A percentile compares a stretch with the other conserved stretches of the same genome.
phyloP scores from a whole-genome alignment of 805 yeast genomes.

The Tetrapisispora nanseiensis region DNA sequence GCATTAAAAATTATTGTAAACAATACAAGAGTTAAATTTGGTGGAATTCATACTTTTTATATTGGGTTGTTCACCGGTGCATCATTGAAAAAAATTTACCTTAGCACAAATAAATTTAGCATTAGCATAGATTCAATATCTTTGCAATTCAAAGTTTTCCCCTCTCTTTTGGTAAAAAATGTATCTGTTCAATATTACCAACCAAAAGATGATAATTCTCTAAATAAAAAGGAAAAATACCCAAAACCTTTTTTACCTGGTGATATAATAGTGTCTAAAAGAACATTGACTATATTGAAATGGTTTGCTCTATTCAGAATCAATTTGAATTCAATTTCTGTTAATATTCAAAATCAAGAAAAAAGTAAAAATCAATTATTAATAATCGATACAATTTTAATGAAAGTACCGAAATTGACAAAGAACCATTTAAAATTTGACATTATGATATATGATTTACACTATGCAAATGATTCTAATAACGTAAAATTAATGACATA shows the following conservation, averaged over 20 bases:
- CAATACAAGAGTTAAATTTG: background rate
- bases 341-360: constrained; percentile 6
- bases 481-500: constrained; percentile 15
- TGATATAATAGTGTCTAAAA: background rate
- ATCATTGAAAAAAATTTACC: background rate
- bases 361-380: background rate
- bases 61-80: background rate
- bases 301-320: constrained; percentile 11
- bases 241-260: background rate
- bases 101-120: constrained; percentile 2
- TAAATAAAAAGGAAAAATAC: background rate
- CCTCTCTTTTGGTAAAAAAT: constrained; percentile 12
- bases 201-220: background rate
- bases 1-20: background rate
- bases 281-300: constrained; percentile 6
- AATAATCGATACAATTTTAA: constrained; percentile 12
- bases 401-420: constrained; percentile 11
- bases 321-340: constrained; percentile 7
- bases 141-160: constrained; percentile 15
- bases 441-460: constrained; percentile 14
- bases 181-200: constrained; percentile 9
- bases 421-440: constrained; percentile 12
- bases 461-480: constrained; percentile 9
- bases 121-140: constrained; percentile 12
- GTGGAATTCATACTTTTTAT: background rate